Evolutionary conservation across 2,329 filamentous ascomycete species (phyloP), one percentile per base, ranked within the genome.

Genomic region (Neoascochyta sp.): DNA sequence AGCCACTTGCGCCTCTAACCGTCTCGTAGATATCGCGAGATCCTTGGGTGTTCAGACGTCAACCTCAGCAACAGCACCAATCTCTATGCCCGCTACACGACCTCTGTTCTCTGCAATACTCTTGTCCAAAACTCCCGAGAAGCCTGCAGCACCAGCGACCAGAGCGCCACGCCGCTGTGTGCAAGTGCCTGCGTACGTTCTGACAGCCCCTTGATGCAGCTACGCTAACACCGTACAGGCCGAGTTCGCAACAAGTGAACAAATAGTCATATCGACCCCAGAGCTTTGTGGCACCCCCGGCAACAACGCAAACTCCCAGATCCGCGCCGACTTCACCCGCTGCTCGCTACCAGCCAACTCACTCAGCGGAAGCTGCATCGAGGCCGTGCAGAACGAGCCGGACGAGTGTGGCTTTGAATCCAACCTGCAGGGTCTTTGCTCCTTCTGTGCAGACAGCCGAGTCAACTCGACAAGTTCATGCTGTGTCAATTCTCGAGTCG

Each of bases 381-480:
- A 75, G 22, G 92, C 83, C 25, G 76, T 78, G 30, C 65, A 74
- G 22, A 98, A 98, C 53, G 88, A 98, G 66, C 79, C 81, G 2
- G 65, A 80, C 5, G 86, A 96, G 57, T 98, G 92, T 63, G 92
- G 92, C 25, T 98, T 83, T 59, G 76, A 74, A 22, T 75, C 78
- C 43, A 83, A 83, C 50, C 60, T 80, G 6, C 65, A 73, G 32
- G 88, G 89, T 3, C 72, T 98, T 19, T 98, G 92, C 67, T 79
- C 81, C 4, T 95, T 92, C 63, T 98, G 92, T 63, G 75, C 77
- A 22, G 73, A 80, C 5, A 90, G 85, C 50, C 88, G 89, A 16
- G 78, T 81, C 41, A 96, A 96, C 64, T 83, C 87, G 7, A 96
- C 90, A 28, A 90, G 96, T 61, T 93, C 89, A 3, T 98, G 92